Evolutionary conservation across 2,329 filamentous ascomycete genomes (phyloP).

Genomic region (Trichoderma gracile): DNA sequence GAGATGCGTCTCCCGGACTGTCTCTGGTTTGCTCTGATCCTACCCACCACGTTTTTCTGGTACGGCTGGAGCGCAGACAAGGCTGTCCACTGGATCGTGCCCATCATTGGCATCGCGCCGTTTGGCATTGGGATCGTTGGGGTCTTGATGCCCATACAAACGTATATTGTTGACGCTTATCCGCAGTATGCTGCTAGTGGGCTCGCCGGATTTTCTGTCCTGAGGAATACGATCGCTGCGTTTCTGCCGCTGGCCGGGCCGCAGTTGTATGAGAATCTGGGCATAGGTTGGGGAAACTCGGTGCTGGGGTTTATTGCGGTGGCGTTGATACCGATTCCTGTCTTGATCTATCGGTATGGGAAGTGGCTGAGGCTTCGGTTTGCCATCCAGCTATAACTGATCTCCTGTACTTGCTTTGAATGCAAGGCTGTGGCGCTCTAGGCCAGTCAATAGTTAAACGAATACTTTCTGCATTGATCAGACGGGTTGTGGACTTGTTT

Average conservation of each 20-base stretch:
- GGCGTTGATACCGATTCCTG: conserved; percentile 9
- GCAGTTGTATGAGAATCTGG: conserved; percentile 62
- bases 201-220: conserved; percentile 36
- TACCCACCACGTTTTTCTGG: conserved; percentile 41
- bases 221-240: conserved; percentile 61
- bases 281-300: conserved; percentile 57
- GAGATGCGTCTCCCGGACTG: conserved; percentile 41
- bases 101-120: conserved; percentile 38
- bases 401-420: not conserved
- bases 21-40: conserved; percentile 37
- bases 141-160: conserved; percentile 42
- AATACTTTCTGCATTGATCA: not conserved
- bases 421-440: not conserved
- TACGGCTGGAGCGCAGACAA: conserved; percentile 40
- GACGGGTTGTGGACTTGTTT: too few species aligned
- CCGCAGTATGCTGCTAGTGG: conserved; percentile 29
- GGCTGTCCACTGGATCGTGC: conserved; percentile 38
- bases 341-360: conserved; percentile 4
- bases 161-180: conserved; percentile 40
- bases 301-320: conserved; percentile 51
- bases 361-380: conserved; percentile 18
- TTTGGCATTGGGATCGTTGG: conserved; percentile 16
- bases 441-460: not conserved
- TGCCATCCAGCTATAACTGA: not conserved
- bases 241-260: conserved; percentile 68